Evolutionary conservation across 2,329 filamentous ascomycete species (phyloP).

Genomic region (Fusarium buxicola): DNA sequence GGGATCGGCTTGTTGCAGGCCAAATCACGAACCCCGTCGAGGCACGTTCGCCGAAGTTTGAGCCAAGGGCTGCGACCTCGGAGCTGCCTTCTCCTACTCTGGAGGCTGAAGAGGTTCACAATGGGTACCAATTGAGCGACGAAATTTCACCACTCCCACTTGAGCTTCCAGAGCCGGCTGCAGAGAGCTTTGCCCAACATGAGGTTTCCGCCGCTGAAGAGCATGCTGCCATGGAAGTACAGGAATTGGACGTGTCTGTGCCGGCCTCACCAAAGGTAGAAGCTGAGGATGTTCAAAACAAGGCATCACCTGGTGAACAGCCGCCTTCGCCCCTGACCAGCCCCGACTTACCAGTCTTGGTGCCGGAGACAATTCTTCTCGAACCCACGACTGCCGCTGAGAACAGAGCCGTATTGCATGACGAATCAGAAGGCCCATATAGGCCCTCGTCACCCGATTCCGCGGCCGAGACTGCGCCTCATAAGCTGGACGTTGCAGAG

Average conservation of each 20-base stretch:
- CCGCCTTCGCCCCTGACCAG: not conserved
- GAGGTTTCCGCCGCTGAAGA: not conserved
- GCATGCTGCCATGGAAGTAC: not conserved
- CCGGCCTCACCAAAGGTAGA: slow-evolving; percentile 8
- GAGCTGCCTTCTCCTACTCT: slow-evolving; percentile 4
- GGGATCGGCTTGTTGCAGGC: not conserved
- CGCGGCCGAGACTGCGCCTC: not conserved
- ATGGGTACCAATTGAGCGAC: slow-evolving; percentile 12
- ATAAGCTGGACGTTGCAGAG: not conserved
- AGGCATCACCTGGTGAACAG: not conserved
- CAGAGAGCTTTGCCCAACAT: not conserved
- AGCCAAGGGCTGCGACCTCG: not conserved
- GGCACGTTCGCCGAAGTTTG: not conserved
- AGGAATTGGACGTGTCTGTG: slow-evolving; percentile 4
- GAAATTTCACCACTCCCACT: not conserved
- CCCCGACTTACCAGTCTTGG: not conserved
- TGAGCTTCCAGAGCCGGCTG: slow-evolving; percentile 4
- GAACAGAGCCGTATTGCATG: not conserved
- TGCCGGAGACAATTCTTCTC: not conserved
- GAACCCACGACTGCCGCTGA: not conserved
- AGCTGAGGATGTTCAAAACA: slow-evolving; percentile 1
- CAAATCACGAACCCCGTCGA: not conserved
- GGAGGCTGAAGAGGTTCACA: not conserved
- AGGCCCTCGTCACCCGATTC: slow-evolving; percentile 1
- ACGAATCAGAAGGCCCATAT: not conserved